A percentile compares a stretch with the other conserved stretches of the same genome.
These are phyloP conservation scores for Triticum timopheevii DNA, from an alignment of 176 grass and related monocot genomes.

Conservation along the genomic window DNA sequence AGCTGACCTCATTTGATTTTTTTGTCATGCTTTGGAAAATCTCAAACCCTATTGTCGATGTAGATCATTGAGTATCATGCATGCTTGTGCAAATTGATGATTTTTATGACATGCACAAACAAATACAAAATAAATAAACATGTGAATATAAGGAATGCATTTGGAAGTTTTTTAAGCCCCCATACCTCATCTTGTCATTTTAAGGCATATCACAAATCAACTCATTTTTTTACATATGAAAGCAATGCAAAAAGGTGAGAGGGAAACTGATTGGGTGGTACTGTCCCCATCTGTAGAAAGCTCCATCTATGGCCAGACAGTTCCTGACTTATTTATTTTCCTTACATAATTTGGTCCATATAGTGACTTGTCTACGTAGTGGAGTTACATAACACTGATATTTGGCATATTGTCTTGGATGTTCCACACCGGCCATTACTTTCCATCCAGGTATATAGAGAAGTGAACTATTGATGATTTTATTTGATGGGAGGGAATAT, in stretches of 20 bases:
- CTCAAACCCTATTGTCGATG: no score
- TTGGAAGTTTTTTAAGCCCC: no score
- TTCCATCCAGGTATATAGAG: not conserved
- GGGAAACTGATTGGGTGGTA: not conserved
- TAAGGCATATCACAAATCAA: not conserved
- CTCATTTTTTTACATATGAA: not conserved
- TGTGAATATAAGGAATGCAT: no score
- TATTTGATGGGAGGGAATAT: no score
- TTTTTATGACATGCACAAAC: no score
- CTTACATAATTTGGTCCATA: not conserved
- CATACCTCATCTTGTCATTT: no score
- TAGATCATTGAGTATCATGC: no score
- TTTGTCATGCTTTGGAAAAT: no score
- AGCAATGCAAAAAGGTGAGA: not conserved
- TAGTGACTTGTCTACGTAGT: not conserved
- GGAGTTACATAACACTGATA: not conserved
- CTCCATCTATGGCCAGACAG: not conserved
- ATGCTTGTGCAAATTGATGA: no score
- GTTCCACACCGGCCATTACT: not conserved
- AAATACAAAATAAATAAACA: no score
- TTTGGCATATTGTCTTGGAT: not conserved
- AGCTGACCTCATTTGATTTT: no score
- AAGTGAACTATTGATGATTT: not conserved
- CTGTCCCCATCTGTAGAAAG: not conserved
- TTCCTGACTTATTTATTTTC: not conserved